phyloP scores from a whole-genome alignment of 345 rosid species.

The Linum usitatissimum region DNA sequence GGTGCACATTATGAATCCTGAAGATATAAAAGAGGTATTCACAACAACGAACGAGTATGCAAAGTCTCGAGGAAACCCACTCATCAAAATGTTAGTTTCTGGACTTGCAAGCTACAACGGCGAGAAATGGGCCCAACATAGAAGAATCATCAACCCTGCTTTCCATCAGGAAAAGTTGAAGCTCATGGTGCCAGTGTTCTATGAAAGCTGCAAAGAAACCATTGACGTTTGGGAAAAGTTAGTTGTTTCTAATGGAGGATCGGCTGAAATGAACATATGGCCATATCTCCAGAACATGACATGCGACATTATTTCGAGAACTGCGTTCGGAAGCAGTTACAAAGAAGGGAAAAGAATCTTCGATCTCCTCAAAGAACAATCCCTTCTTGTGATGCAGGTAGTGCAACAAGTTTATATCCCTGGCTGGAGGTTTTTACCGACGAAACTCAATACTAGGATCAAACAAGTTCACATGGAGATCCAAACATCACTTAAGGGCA shows the following conservation, averaged over 20 bases:
- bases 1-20: neutral
- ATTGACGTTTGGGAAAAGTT: neutral
- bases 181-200: neutral
- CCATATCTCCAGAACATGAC: conserved; percentile 30
- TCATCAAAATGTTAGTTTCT: conserved; percentile 14
- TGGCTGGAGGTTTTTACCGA: conserved; percentile 35
- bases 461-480: conserved; percentile 29
- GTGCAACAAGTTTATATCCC: neutral
- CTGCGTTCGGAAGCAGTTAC: conserved; percentile 40
- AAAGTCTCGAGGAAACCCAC: conserved; percentile 22
- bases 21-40: neutral
- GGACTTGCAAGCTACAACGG: conserved; percentile 31
- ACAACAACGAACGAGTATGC: conserved; percentile 13
- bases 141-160: conserved; percentile 44
- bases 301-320: conserved; percentile 35
- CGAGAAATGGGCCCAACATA: conserved; percentile 36
- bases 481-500: conserved; percentile 14
- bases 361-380: conserved; percentile 23
- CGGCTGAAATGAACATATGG: conserved; percentile 3
- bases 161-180: conserved; percentile 41
- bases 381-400: neutral
- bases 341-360: conserved; percentile 36
- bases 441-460: conserved; percentile 28
- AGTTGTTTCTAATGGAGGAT: neutral
- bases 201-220: neutral